phyloP scores from a whole-genome alignment of 75 land plant species.

The Cunninghamia lanceolata region DNA sequence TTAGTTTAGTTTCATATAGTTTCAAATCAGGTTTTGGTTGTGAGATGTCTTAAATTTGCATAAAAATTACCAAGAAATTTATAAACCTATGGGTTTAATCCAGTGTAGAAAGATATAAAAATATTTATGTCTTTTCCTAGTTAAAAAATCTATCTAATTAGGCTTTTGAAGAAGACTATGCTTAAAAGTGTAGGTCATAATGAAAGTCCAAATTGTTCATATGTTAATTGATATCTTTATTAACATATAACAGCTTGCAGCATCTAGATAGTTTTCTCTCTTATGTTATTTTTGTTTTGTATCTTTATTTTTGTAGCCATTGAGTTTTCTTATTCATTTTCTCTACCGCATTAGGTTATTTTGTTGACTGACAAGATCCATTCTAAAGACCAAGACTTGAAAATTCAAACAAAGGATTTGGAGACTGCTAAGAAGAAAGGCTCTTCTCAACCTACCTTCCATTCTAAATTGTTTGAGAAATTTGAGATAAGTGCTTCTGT shows the following conservation, averaged over 20 bases:
- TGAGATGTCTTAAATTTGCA: not conserved
- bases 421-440: slow-evolving; percentile 1
- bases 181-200: not conserved
- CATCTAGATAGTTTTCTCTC: not conserved
- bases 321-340: not conserved
- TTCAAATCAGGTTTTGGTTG: not conserved
- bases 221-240: not conserved
- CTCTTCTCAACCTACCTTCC: slow-evolving; percentile 7
- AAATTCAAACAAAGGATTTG: not conserved
- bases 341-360: slow-evolving; percentile 1
- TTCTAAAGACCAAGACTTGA: not conserved
- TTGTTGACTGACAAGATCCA: slow-evolving; percentile 4
- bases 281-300: not conserved
- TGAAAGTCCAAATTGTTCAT: not conserved
- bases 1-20: not conserved
- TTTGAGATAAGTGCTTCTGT: slow-evolving; percentile 7
- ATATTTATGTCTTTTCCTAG: not conserved
- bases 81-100: not conserved
- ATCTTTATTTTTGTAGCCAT: not conserved
- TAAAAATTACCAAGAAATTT: too few species aligned
- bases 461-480: slow-evolving; percentile 23
- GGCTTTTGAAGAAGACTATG: not conserved
- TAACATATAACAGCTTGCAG: not conserved
- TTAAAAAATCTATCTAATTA: not conserved
- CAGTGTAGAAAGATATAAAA: not conserved